phyloP scores from a whole-genome alignment of 2,329 filamentous ascomycete genomes.

The Emydomyces testavorans region DNA sequence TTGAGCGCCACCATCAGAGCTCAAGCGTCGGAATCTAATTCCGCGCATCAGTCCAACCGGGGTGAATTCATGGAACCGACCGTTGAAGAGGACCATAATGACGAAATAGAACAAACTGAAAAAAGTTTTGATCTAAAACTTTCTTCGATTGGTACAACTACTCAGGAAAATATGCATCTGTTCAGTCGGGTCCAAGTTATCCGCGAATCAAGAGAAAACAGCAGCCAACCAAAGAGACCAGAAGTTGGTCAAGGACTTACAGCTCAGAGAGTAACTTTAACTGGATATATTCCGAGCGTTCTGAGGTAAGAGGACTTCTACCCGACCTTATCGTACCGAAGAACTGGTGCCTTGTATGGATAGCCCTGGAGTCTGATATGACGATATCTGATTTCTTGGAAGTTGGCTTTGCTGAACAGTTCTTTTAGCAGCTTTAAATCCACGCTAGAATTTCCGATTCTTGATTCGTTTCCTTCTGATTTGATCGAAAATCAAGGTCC shows the following conservation, averaged over 20 bases:
- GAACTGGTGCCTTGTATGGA: too few species aligned
- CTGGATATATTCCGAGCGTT: conserved; percentile 1
- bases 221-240: neutral
- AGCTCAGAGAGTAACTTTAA: neutral
- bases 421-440: conserved; percentile 25
- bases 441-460: conserved; percentile 56
- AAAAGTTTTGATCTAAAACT: conserved; percentile 12
- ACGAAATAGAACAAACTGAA: neutral
- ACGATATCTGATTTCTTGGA: too few species aligned
- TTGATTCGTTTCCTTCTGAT: conserved; percentile 68
- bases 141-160: conserved; percentile 4
- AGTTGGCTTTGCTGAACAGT: conserved; percentile 4
- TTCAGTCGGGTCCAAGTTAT: conserved; percentile 6
- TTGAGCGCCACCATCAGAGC: conserved; percentile 53
- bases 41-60: neutral
- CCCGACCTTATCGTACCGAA: too few species aligned
- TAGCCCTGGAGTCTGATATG: too few species aligned
- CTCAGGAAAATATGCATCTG: conserved; percentile 1
- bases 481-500: conserved; percentile 48
- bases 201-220: conserved; percentile 6
- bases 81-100: neutral
- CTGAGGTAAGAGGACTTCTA: conserved; percentile 3
- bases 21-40: conserved; percentile 21
- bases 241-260: conserved; percentile 7
- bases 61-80: neutral